These are phyloP conservation scores for Trichoderma simmonsii DNA, from an alignment of 2,329 filamentous ascomycete species.

Conservation along the genomic window DNA sequence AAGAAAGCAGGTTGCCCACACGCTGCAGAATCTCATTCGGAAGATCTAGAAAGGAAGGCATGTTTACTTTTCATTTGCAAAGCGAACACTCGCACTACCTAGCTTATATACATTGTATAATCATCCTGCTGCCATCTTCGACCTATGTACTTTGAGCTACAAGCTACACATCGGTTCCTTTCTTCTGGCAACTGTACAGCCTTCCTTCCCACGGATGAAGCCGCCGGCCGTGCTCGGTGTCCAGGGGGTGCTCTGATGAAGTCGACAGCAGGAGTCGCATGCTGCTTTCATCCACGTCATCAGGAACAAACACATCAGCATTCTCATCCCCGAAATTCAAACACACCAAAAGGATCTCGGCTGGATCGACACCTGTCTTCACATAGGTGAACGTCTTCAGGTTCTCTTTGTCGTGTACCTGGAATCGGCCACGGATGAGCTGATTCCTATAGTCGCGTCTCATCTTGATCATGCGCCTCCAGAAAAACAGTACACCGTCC, in stretches of 20 bases:
- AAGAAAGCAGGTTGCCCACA: too few species aligned
- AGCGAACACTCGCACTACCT: too few species aligned
- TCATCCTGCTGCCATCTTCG: too few species aligned
- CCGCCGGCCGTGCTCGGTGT: neutral
- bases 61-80: too few species aligned
- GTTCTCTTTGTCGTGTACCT: neutral
- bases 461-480: neutral
- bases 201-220: neutral
- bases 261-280: neutral
- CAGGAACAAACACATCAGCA: neutral
- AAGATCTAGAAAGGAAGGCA: too few species aligned
- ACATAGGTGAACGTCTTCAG: neutral
- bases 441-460: neutral
- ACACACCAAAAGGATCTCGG: neutral
- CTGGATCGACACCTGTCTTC: neutral
- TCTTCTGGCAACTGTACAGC: neutral
- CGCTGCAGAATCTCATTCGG: too few species aligned
- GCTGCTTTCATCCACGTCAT: neutral
- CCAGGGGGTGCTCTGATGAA: neutral
- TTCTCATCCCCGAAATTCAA: neutral
- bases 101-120: too few species aligned
- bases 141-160: too few species aligned
- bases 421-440: neutral
- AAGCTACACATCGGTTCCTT: neutral
- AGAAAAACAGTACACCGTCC: neutral